Conservation (phyloP, 106 monocot genomes). For the Narthecium ossifragum region DNA sequence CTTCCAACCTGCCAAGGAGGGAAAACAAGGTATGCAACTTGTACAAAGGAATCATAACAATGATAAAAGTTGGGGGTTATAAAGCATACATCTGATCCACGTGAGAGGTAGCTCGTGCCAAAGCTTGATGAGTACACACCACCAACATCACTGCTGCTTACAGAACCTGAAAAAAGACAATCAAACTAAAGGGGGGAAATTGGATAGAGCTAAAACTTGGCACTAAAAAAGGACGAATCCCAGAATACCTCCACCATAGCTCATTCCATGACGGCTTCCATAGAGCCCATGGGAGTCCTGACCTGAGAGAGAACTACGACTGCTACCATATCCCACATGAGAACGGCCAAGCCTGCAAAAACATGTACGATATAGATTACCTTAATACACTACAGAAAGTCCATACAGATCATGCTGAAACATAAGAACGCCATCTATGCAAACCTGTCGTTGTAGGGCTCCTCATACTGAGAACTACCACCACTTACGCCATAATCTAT, state of each 20-base stretch:
- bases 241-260: constrained; percentile 38
- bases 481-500: constrained; percentile 63
- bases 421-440: not conserved
- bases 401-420: not conserved
- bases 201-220: not conserved
- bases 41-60: not conserved
- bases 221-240: not conserved
- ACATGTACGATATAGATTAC: not conserved
- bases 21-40: not conserved
- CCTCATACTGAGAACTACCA: constrained; percentile 46
- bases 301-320: constrained; percentile 41
- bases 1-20: constrained; percentile 48
- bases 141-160: constrained; percentile 52
- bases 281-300: constrained; percentile 50
- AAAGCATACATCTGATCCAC: constrained; percentile 72
- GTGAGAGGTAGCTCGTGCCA: constrained; percentile 44
- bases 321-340: constrained; percentile 62
- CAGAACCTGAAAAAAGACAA: constrained; percentile 42
- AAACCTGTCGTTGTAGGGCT: constrained; percentile 75
- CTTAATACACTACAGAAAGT: not conserved
- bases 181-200: not conserved
- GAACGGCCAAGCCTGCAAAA: constrained; percentile 50
- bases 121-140: constrained; percentile 75
- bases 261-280: constrained; percentile 62
- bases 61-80: not conserved